Evolutionary conservation across 2,329 filamentous ascomycete species (phyloP).

Genomic region (Hirsutella rhossiliensis): DNA sequence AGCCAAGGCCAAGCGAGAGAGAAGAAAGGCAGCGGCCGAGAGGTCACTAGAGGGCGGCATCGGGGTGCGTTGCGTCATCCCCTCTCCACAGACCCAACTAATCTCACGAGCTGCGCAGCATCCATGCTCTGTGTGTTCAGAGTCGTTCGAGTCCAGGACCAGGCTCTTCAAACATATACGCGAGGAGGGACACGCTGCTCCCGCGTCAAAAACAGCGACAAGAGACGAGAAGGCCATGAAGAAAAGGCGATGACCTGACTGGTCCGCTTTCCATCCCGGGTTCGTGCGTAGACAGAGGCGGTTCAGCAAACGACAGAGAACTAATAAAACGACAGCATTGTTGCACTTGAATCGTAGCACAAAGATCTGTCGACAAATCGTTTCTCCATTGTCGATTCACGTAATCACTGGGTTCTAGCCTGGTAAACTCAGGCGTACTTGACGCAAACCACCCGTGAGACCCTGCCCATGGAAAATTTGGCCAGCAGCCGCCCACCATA

Average conservation of each 20-base stretch:
- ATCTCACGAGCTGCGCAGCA: slow-evolving; percentile 15
- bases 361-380: too few species aligned
- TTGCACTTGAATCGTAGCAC: too few species aligned
- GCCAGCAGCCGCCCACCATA: too few species aligned
- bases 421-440: too few species aligned
- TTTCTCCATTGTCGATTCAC: too few species aligned
- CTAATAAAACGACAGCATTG: too few species aligned
- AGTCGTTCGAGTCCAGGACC: slow-evolving; percentile 47
- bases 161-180: slow-evolving; percentile 65
- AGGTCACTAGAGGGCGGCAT: not conserved
- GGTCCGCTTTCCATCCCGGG: too few species aligned
- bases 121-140: slow-evolving; percentile 31
- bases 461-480: too few species aligned
- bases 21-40: slow-evolving; percentile 25
- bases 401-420: too few species aligned
- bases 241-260: slow-evolving; percentile 14
- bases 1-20: slow-evolving; percentile 37
- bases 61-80: slow-evolving; percentile 1
- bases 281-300: too few species aligned
- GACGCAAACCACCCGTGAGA: too few species aligned
- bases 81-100: not conserved
- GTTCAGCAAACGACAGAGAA: too few species aligned
- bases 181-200: slow-evolving; percentile 51
- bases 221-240: slow-evolving; percentile 17
- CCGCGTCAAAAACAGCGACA: slow-evolving; percentile 15